Conservation (phyloP, 148 eudicot genomes). For the Limonium bicolor region DNA sequence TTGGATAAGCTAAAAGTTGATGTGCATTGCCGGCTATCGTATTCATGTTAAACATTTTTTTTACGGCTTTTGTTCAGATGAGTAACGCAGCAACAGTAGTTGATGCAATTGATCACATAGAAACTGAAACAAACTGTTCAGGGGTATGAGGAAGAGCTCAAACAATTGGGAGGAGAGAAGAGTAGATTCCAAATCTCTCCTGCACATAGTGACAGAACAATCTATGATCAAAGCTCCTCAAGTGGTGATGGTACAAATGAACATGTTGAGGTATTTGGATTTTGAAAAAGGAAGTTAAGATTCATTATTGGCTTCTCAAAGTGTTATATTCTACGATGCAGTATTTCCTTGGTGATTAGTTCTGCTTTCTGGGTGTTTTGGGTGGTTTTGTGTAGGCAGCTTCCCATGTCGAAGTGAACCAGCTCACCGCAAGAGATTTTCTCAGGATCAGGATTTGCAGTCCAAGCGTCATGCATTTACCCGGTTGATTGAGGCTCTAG, state of each 20-base stretch:
- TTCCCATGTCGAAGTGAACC: slow-evolving; percentile 44
- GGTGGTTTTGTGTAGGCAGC: slow-evolving; percentile 15
- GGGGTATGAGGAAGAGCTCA: slow-evolving; percentile 33
- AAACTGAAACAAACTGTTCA: slow-evolving; percentile 30
- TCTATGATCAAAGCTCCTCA: background rate
- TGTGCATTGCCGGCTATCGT: background rate
- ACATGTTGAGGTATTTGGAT: background rate
- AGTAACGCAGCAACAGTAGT: slow-evolving; percentile 45
- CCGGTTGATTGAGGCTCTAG: slow-evolving; percentile 37
- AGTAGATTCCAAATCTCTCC: slow-evolving; percentile 3
- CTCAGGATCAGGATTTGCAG: slow-evolving; percentile 25
- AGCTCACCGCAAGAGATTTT: slow-evolving; percentile 36
- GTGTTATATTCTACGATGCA: background rate
- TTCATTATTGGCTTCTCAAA: too few relatives aligned
- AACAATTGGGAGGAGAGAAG: slow-evolving; percentile 16
- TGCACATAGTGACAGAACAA: background rate
- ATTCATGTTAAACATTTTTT: background rate
- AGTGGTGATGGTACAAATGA: background rate
- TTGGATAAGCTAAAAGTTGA: background rate
- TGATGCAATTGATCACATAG: slow-evolving; percentile 70
- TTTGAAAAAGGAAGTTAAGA: too few relatives aligned
- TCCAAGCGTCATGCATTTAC: slow-evolving; percentile 32
- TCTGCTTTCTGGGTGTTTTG: background rate
- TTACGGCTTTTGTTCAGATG: slow-evolving; percentile 29
- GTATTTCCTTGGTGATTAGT: background rate